Evolutionary conservation across 352 stramenopile genomes (phyloP), one percentile per base, ranked within the genome.

Genomic region (Phytopythium vexans): DNA sequence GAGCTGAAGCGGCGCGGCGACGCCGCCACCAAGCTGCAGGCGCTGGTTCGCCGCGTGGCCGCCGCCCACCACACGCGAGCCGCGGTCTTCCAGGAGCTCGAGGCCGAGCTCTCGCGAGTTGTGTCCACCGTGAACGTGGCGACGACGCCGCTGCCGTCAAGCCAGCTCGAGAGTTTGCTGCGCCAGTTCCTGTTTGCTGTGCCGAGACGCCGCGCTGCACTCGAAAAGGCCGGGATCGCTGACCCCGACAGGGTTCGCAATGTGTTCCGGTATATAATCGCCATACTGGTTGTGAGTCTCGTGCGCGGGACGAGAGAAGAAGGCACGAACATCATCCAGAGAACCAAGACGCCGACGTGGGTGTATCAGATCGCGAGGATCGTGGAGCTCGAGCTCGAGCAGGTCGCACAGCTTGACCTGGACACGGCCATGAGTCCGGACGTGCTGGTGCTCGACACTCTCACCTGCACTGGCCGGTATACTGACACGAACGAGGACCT

Each of bases 221-320:
- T n/a, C n/a, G n/a, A n/a, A 49, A 64, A 15, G 7, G 49, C 14
- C 8, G 12, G 48, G 3, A 58, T 50, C 41, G 16, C 15, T 15
- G 38, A 39, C 36, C 41, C 43, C 3, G 49, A 69, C 7, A 65
- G 64, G 12, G 61, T 84, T 52, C 55, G 57, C 1, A 80, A 77
- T 50, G 67, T 81, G 15, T 74, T 86, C 47, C 67, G 81, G 38
- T 87, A 86, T 50, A 34, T 89, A 34, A 62, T 87, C 9, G 70
- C 76, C 38, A 72, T 87, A 58, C 46, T 89, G 54, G 66, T 89
- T 6, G 66, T 86, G 52, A 87, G 70, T 36, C 64, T 70, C 31
- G 48, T 83, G n/a, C 63, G 62, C 32, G 77, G 70, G 14, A 14
- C 49, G 1, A 34, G n/a, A 2, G 47, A 62, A 6, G 15, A 46